Evolutionary conservation across 192 early-diverging fungal species (phyloP).

Genomic region (Rhizophlyctis rosea): DNA sequence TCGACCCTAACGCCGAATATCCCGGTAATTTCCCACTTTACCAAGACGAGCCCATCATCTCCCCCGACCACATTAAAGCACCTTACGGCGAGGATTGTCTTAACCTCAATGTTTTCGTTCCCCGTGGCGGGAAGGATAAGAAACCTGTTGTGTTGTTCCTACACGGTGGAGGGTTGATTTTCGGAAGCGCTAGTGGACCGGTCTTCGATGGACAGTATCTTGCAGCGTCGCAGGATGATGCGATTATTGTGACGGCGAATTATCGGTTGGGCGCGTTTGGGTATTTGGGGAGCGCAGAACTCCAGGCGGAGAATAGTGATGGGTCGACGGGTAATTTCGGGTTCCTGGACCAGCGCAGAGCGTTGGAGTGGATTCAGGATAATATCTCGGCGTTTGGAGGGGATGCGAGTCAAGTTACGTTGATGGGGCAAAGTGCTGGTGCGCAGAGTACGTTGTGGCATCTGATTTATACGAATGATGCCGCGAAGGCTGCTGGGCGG

Average conservation of each 20-base stretch:
- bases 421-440: constrained; percentile 56
- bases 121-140: neutral
- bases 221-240: too few relatives aligned
- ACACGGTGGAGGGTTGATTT: constrained; percentile 31
- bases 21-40: constrained; percentile 7
- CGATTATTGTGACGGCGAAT: constrained; percentile 33
- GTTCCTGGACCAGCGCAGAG: constrained; percentile 29
- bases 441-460: constrained; percentile 8
- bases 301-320: neutral
- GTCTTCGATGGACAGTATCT: constrained; percentile 2
- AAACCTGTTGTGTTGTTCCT: constrained; percentile 31
- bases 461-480: constrained; percentile 6
- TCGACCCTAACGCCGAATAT: neutral
- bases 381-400: constrained; percentile 66
- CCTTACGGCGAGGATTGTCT: constrained; percentile 32
- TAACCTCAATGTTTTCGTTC: constrained; percentile 28
- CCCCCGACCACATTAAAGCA: neutral
- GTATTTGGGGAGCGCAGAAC: constrained; percentile 13
- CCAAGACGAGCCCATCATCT: constrained; percentile 1
- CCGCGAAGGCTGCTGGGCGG: constrained; percentile 6
- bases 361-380: constrained; percentile 53
- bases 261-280: constrained; percentile 40
- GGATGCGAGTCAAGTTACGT: constrained; percentile 51
- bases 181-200: constrained; percentile 12
- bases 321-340: constrained; percentile 29